Percentiles rank a stretch among this genome's conserved stretches.
phyloP scores from a whole-genome alignment of 768 basidiomycete genomes.

The Amanita inopinata region DNA sequence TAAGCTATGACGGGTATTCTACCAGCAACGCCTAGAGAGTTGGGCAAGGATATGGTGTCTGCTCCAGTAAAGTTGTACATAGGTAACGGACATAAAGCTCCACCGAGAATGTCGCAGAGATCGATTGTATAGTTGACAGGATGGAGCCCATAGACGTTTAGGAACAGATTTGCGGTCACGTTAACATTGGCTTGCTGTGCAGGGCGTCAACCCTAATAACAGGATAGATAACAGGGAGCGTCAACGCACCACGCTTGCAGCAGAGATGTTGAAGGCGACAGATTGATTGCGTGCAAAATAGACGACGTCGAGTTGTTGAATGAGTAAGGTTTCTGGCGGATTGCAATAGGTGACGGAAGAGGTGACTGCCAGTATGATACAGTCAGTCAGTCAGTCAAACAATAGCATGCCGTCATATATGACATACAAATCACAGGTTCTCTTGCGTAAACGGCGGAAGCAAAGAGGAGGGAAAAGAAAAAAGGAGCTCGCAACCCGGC shows the following conservation, averaged over 20 bases:
- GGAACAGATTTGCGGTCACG: conserved; percentile 71
- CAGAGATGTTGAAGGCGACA: conserved; percentile 76
- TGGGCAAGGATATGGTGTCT: conserved; percentile 56
- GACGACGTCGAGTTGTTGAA: conserved; percentile 66
- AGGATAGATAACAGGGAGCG: conserved; percentile 6
- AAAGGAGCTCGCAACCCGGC: conserved; percentile 66
- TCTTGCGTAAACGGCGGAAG: conserved; percentile 31
- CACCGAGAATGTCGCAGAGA: conserved; percentile 69
- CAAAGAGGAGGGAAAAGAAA: conserved; percentile 24
- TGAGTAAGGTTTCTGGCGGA: conserved; percentile 69
- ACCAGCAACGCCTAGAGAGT: conserved; percentile 42
- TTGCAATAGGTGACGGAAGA: conserved; percentile 85
- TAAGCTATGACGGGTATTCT: conserved; percentile 76
- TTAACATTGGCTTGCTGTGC: conserved; percentile 62
- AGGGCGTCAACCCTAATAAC: conserved; percentile 6
- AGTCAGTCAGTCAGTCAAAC: conserved; percentile 10
- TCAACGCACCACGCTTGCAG: conserved; percentile 73
- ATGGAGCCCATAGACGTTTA: conserved; percentile 83
- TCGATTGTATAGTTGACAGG: conserved; percentile 80
- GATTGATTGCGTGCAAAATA: conserved; percentile 67
- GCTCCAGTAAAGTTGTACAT: conserved; percentile 85
- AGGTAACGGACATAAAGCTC: conserved; percentile 75
- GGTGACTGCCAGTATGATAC: conserved; percentile 43
- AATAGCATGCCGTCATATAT: conserved; percentile 42
- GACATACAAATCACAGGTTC: conserved; percentile 54